Evolutionary conservation across 2,329 filamentous ascomycete genomes (phyloP), one percentile per base, ranked within the genome.

Genomic region (Dactylonectria macrodidyma): DNA sequence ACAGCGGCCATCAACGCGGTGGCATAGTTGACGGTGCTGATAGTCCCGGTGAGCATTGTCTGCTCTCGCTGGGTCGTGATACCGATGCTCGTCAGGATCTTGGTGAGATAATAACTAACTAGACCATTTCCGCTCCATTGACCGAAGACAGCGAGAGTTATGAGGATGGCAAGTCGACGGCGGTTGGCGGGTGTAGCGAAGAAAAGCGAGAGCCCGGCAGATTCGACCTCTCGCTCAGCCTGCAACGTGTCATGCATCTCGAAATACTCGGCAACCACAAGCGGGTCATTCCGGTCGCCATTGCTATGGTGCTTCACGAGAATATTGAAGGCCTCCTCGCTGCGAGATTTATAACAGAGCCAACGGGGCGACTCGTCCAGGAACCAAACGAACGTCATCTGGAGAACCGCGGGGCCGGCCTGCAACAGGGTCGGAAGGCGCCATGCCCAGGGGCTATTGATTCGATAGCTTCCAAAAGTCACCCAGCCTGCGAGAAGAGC

Each of bases 211-310:
- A 65, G 30, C 2, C 56, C 64, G 1, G 56, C n/a, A 8, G 59
- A 68, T 60, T 74, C 24, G 34, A 71, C 30, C 24, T 63, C 61
- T 9, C 52, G 19, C n/a, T 71, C 68, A 5, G 57, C 62, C 2
- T 69, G 46, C 1, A 73, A 19, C 1, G 72, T 64, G 34, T 73
- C 62, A 7, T 70, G 71, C 59, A 73, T 73, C 26, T 73, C 68
- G 19, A 58, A 63, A 22, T 71, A 66, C 38, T 73, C 68, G 2
- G 71, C 68, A 11, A 64, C 34, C 0, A 70, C 66, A 9, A 73
- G 46, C 1, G 83, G 81, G 70, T 87, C 84, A 68, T 87, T 84
- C 5, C 86, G 88, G 68, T 90, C 84, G 1, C 70, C 71, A 2
- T 69, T 68, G 1, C 65, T 66, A 12, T 73, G 71, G 2, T 58